phyloP scores from a whole-genome alignment of 352 stramenopile species.

The Globisporangium cylindrosporum region DNA sequence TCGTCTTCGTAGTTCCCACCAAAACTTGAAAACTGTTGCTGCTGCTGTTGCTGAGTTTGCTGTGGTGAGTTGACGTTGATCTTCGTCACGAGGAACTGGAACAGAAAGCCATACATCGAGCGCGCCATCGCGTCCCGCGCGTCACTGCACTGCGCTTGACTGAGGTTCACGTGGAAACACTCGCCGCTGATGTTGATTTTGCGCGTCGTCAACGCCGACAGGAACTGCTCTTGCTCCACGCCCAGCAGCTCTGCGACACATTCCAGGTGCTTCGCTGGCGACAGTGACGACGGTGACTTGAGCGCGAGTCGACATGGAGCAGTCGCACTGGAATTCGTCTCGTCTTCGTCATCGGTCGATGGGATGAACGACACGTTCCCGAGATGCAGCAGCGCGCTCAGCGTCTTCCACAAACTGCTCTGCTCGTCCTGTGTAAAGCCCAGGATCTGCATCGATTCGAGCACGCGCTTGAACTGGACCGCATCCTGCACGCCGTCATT shows the following conservation, averaged over 20 bases:
- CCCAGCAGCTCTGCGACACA: conserved; percentile 40
- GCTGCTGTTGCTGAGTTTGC: conserved; percentile 12
- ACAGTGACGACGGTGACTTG: conserved; percentile 32
- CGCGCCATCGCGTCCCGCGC: conserved; percentile 70
- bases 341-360: conserved; percentile 50
- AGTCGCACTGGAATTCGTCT: conserved; percentile 34
- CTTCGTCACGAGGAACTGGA: conserved; percentile 79
- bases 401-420: conserved; percentile 57
- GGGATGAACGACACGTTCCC: conserved; percentile 77
- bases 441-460: conserved; percentile 70
- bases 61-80: conserved; percentile 52
- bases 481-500: conserved; percentile 68
- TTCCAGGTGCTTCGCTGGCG: conserved; percentile 38
- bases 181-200: conserved; percentile 73
- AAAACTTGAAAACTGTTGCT: conserved; percentile 1
- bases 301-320: conserved; percentile 35
- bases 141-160: conserved; percentile 60
- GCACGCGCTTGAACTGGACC: conserved; percentile 55
- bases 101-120: conserved; percentile 80
- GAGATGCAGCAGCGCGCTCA: conserved; percentile 77
- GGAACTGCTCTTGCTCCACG: conserved; percentile 43
- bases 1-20: conserved; percentile 10
- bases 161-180: conserved; percentile 63
- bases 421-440: conserved; percentile 67
- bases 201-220: conserved; percentile 55